Conservation (phyloP, 257 asterid species). For the Avicennia marina region DNA sequence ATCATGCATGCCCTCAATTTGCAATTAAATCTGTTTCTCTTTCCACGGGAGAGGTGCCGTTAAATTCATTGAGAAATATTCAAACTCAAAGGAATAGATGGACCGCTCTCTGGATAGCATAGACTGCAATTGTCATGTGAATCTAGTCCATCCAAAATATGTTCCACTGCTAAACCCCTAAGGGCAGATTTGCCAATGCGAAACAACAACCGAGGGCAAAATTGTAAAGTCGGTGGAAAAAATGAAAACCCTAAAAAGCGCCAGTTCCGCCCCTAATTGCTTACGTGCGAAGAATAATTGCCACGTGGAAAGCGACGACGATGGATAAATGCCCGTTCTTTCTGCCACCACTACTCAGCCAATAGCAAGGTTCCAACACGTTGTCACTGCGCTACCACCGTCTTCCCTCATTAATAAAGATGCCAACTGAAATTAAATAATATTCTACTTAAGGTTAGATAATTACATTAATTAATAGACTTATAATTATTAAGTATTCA, state of each 20-base stretch:
- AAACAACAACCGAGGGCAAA: background rate
- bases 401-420: background rate
- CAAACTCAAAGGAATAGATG: too few relatives aligned
- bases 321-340: slow-evolving; percentile 35
- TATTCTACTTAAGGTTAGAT: slow-evolving; percentile 5
- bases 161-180: too few relatives aligned
- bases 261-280: slow-evolving; percentile 14
- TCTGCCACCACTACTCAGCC: slow-evolving; percentile 26
- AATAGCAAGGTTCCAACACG: slow-evolving; percentile 50
- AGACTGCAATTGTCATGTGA: too few relatives aligned
- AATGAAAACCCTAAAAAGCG: slow-evolving; percentile 14
- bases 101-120: too few relatives aligned
- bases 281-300: slow-evolving; percentile 45
- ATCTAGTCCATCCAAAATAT: too few relatives aligned
- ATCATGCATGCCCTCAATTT: too few relatives aligned
- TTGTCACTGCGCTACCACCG: slow-evolving; percentile 23
- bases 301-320: slow-evolving; percentile 37
- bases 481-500: background rate
- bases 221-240: slow-evolving; percentile 5
- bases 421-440: background rate
- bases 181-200: slow-evolving; percentile 1
- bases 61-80: too few relatives aligned
- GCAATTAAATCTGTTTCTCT: too few relatives aligned
- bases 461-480: too few relatives aligned
- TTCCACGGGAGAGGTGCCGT: too few relatives aligned